Evolutionary conservation across 2,329 filamentous ascomycete genomes (phyloP).

Genomic region (Trichoderma gracile): DNA sequence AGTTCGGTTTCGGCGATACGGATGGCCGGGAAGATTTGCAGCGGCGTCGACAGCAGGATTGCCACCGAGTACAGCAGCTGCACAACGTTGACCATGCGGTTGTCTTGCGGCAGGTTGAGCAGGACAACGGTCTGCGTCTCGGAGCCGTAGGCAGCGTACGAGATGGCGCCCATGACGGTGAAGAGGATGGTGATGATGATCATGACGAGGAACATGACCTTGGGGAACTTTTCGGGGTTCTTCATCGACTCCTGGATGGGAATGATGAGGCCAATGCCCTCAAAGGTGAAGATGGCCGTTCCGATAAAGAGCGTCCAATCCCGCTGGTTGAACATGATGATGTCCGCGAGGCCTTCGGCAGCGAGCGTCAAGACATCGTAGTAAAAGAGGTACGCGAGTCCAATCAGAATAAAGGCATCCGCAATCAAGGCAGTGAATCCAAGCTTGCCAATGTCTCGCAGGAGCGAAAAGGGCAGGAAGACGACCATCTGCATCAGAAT

Average conservation of each 20-base stretch:
- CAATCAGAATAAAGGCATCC: constrained; percentile 90
- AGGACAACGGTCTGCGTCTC: constrained; percentile 95
- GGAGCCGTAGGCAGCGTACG: constrained; percentile 94
- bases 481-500: constrained; percentile 95
- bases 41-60: constrained; percentile 90
- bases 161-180: constrained; percentile 85
- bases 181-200: constrained; percentile 91
- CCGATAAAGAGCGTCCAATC: constrained; percentile 98
- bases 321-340: constrained; percentile 83
- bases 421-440: constrained; percentile 92
- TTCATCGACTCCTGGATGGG: constrained; percentile 98
- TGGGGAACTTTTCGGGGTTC: constrained; percentile 84
- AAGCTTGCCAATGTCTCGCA: constrained; percentile 96
- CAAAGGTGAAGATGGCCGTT: constrained; percentile 98
- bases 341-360: constrained; percentile 75
- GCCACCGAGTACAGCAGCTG: constrained; percentile 97
- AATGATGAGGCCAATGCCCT: constrained; percentile 95
- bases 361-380: constrained; percentile 87
- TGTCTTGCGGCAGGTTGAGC: constrained; percentile 93
- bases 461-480: constrained; percentile 89
- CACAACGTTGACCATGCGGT: constrained; percentile 91
- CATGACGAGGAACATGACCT: constrained; percentile 88
- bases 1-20: constrained; percentile 93
- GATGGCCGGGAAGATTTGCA: constrained; percentile 97
- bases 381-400: constrained; percentile 91